Percentiles rank a stretch among this genome's conserved stretches.
Evolutionary conservation across 1,139 yeast genomes (phyloP).

Genomic region (Candida tetrigidarum): DNA sequence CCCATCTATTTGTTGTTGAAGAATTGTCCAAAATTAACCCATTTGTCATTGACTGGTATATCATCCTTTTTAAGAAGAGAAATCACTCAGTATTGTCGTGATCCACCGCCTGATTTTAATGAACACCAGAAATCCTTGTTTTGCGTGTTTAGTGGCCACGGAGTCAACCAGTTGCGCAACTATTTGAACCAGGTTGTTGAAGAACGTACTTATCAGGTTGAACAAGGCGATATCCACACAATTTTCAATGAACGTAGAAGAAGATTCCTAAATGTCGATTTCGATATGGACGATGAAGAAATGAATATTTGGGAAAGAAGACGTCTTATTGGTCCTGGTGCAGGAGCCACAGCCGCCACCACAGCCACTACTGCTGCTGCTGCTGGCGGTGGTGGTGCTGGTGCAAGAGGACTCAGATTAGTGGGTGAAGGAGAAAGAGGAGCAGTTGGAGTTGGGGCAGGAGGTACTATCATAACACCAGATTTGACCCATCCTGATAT

Average conservation of each 20-base stretch:
- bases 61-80: conserved; percentile 86
- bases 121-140: conserved; percentile 85
- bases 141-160: conserved; percentile 93
- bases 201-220: conserved; percentile 44
- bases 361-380: background rate
- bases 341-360: conserved; percentile 2
- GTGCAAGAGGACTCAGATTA: background rate
- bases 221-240: conserved; percentile 43
- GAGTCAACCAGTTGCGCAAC: conserved; percentile 73
- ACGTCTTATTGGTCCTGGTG: conserved; percentile 6
- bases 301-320: conserved; percentile 16
- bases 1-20: conserved; percentile 74
- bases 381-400: background rate
- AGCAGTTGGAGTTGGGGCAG: conserved; percentile 4
- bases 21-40: conserved; percentile 86
- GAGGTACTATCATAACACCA: conserved; percentile 7
- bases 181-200: conserved; percentile 56
- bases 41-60: conserved; percentile 87
- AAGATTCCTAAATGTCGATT: conserved; percentile 24
- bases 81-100: conserved; percentile 85
- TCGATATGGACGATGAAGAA: conserved; percentile 36
- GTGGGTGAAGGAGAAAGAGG: background rate
- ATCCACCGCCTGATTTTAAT: conserved; percentile 94
- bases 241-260: conserved; percentile 39
- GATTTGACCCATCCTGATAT: conserved; percentile 28